Conservation (phyloP, 2,329 filamentous ascomycete species). For the Cladosporium sp. region DNA sequence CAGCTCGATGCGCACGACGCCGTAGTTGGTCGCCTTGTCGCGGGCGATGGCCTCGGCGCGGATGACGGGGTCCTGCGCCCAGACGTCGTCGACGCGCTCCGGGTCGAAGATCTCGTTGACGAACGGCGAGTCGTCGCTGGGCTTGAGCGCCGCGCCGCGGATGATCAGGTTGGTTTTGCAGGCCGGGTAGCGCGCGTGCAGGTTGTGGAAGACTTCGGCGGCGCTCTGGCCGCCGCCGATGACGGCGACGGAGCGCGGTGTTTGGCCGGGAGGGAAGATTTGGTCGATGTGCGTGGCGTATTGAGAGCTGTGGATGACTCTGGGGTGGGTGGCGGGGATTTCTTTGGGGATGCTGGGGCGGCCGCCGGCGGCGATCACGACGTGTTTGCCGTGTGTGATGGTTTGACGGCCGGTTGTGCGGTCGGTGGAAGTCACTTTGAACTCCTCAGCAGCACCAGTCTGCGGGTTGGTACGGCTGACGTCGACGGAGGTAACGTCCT, state of each 20-base stretch:
- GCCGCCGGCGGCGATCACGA: constrained; percentile 70
- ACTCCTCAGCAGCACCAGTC: constrained; percentile 60
- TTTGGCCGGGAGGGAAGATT: constrained; percentile 58
- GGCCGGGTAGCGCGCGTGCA: constrained; percentile 80
- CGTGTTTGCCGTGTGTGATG: constrained; percentile 63
- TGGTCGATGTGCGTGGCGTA: constrained; percentile 68
- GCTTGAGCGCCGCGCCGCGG: constrained; percentile 78
- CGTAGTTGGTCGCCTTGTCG: constrained; percentile 88
- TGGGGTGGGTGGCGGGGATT: constrained; percentile 69
- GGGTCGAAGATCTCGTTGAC: constrained; percentile 98
- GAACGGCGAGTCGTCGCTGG: constrained; percentile 94
- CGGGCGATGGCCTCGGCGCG: constrained; percentile 64
- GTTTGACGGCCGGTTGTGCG: constrained; percentile 57
- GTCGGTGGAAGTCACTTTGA: constrained; percentile 68
- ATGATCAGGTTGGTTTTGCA: constrained; percentile 77
- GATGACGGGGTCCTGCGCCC: constrained; percentile 63
- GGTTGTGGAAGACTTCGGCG: constrained; percentile 91
- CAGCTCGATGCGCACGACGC: constrained; percentile 86
- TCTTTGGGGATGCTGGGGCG: constrained; percentile 69
- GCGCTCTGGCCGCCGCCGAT: constrained; percentile 89
- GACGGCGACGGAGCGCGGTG: constrained; percentile 74
- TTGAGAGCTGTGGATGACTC: constrained; percentile 84
- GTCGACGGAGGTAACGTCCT: constrained; percentile 72
- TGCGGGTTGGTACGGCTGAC: constrained; percentile 55
- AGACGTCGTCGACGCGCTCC: constrained; percentile 76